A percentile compares a stretch with the other conserved stretches of the same genome.
These are phyloP conservation scores for Coniella lustricola DNA, from an alignment of 2,329 filamentous ascomycete genomes.

Conservation along the genomic window DNA sequence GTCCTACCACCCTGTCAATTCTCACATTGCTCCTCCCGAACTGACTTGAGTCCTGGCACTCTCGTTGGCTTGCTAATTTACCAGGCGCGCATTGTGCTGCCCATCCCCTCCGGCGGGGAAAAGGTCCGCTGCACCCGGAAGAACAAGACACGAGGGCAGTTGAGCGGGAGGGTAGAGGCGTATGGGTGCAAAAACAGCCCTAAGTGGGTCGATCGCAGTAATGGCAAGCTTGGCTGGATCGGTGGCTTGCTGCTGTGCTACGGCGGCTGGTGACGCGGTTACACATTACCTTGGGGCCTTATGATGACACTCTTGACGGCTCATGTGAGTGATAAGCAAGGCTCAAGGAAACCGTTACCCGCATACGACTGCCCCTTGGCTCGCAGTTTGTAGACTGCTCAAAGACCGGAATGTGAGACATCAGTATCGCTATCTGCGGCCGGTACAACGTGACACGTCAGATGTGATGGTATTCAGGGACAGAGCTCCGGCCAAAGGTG, in stretches of 20 bases:
- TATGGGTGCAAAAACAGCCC: not conserved
- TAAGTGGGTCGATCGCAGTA: constrained; percentile 4
- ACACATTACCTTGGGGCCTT: not conserved
- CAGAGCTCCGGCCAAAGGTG: not conserved
- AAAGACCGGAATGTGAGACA: constrained; percentile 2
- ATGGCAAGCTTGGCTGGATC: constrained; percentile 5
- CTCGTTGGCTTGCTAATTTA: too few species aligned
- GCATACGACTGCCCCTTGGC: not conserved
- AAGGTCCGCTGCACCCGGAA: not conserved
- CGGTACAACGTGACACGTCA: constrained; percentile 1
- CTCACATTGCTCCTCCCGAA: too few species aligned
- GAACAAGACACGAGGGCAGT: too few species aligned
- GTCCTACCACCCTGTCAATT: too few species aligned
- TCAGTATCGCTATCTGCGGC: not conserved
- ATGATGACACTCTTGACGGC: not conserved
- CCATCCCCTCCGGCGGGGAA: not conserved
- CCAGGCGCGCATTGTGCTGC: too few species aligned
- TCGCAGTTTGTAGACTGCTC: not conserved
- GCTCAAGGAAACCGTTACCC: not conserved
- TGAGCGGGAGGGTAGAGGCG: not conserved
- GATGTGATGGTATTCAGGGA: constrained; percentile 2
- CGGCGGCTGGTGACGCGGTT: not conserved
- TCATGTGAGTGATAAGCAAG: not conserved
- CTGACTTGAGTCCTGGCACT: too few species aligned
- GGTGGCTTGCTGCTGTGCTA: constrained; percentile 7